A percentile compares a stretch with the other conserved stretches of the same genome.
These are phyloP conservation scores for Westerdykella ornata DNA, from an alignment of 2,329 filamentous ascomycete genomes.

Conservation along the genomic window DNA sequence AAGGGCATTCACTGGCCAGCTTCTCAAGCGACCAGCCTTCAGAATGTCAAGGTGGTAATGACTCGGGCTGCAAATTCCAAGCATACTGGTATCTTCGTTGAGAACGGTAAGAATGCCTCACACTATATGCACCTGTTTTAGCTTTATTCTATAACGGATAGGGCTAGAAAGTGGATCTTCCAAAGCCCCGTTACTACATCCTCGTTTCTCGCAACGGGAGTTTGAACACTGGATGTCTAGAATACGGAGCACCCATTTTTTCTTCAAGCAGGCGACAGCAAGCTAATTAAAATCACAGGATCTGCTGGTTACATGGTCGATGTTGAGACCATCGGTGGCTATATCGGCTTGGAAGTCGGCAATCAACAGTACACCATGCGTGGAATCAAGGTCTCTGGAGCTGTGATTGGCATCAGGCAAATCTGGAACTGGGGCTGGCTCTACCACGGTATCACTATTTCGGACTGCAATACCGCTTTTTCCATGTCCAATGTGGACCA, in stretches of 20 bases:
- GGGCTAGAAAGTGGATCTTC: too few species aligned
- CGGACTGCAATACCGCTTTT: slow-evolving; percentile 50
- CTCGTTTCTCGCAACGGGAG: too few species aligned
- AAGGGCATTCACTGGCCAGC: slow-evolving; percentile 46
- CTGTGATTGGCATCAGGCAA: slow-evolving; percentile 50
- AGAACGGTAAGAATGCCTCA: slow-evolving; percentile 27
- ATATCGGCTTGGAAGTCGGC: slow-evolving; percentile 40
- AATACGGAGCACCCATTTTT: too few species aligned
- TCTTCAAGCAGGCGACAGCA: too few species aligned
- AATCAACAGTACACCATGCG: slow-evolving; percentile 54
- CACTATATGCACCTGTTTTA: not conserved
- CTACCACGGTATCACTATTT: slow-evolving; percentile 47
- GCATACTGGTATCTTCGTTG: slow-evolving; percentile 45
- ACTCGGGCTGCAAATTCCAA: slow-evolving; percentile 39
- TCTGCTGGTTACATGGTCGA: slow-evolving; percentile 45
- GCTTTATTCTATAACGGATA: too few species aligned
- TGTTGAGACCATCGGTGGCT: slow-evolving; percentile 41
- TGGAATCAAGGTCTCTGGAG: slow-evolving; percentile 50
- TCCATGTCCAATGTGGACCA: slow-evolving; percentile 40
- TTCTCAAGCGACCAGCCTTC: slow-evolving; percentile 43
- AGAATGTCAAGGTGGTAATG: slow-evolving; percentile 44
- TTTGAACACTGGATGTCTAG: too few species aligned
- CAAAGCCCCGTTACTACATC: too few species aligned
- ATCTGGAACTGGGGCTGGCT: slow-evolving; percentile 58
- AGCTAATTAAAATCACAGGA: slow-evolving; percentile 13